A percentile compares a stretch with the other conserved stretches of the same genome.
Conservation (phyloP, 805 yeast genomes). For the Metschnikowia anglica region DNA sequence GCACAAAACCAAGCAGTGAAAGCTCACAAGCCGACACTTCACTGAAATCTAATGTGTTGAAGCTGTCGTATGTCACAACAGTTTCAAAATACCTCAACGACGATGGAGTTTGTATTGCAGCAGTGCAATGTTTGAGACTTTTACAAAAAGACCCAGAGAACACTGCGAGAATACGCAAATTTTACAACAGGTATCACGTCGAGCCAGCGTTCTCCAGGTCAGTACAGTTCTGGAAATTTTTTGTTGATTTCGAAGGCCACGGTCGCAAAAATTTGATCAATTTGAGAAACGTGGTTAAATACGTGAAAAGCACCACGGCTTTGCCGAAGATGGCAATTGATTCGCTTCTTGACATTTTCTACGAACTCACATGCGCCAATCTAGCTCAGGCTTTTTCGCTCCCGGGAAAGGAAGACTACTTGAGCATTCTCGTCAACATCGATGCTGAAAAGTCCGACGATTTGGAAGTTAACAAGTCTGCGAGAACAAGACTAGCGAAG, state of each 20-base stretch:
- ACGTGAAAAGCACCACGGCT: constrained; percentile 44
- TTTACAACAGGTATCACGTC: constrained; percentile 30
- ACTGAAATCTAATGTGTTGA: constrained; percentile 4
- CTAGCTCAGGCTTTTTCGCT: constrained; percentile 21
- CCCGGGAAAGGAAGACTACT: constrained; percentile 18
- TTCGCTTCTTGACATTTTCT: constrained; percentile 33
- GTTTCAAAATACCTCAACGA: constrained; percentile 39
- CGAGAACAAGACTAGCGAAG: constrained; percentile 24
- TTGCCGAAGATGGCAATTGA: constrained; percentile 52
- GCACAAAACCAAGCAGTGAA: constrained; percentile 3
- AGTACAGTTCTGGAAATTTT: constrained; percentile 55
- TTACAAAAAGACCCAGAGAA: constrained; percentile 30
- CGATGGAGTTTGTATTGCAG: constrained; percentile 38
- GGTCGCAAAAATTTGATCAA: constrained; percentile 43
- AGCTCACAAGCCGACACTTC: not conserved
- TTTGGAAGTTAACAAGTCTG: constrained; percentile 26
- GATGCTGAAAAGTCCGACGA: constrained; percentile 30
- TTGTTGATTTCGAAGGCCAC: constrained; percentile 51
- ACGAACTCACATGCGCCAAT: constrained; percentile 24
- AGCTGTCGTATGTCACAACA: constrained; percentile 19
- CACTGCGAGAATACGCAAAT: constrained; percentile 20
- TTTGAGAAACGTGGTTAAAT: constrained; percentile 44
- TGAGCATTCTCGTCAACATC: constrained; percentile 15
- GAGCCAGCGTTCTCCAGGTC: constrained; percentile 39
- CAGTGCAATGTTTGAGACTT: constrained; percentile 28